phyloP scores from a whole-genome alignment of 306 rosid genomes.

The Casuarina cunninghamiana region DNA sequence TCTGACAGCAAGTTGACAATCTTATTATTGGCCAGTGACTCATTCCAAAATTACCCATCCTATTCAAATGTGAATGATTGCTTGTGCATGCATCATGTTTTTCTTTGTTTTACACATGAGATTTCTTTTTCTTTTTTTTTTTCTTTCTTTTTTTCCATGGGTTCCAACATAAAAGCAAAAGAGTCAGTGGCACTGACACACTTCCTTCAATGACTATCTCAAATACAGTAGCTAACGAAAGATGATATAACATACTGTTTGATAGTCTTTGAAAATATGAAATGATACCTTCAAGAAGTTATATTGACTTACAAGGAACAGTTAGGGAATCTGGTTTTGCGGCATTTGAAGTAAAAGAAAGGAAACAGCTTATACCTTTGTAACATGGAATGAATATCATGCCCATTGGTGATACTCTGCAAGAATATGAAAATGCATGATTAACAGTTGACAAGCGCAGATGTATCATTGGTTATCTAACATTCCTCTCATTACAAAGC shows the following conservation, averaged over 20 bases:
- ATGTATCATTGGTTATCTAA: constrained; percentile 1
- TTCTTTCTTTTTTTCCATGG: background rate
- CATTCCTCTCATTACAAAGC: background rate
- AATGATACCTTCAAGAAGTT: background rate
- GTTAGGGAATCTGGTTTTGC: background rate
- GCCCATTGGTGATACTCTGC: constrained; percentile 93
- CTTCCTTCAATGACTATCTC: background rate
- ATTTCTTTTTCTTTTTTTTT: background rate
- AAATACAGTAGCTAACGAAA: background rate
- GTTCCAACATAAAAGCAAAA: background rate
- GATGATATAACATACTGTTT: background rate
- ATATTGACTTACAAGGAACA: background rate
- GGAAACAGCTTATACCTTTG: constrained; percentile 59
- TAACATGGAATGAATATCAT: constrained; percentile 97
- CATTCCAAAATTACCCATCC: background rate
- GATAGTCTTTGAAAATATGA: background rate
- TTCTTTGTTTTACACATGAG: background rate
- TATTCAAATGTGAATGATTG: background rate
- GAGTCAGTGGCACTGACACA: constrained; percentile 7
- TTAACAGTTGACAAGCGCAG: constrained; percentile 15
- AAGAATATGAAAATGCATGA: constrained; percentile 24
- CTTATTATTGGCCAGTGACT: background rate
- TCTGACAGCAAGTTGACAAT: background rate
- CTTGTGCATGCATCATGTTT: background rate
- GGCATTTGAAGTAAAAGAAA: background rate